Conservation (phyloP, 164 flowering plant genomes). For the Stephania yunnanensis region DNA sequence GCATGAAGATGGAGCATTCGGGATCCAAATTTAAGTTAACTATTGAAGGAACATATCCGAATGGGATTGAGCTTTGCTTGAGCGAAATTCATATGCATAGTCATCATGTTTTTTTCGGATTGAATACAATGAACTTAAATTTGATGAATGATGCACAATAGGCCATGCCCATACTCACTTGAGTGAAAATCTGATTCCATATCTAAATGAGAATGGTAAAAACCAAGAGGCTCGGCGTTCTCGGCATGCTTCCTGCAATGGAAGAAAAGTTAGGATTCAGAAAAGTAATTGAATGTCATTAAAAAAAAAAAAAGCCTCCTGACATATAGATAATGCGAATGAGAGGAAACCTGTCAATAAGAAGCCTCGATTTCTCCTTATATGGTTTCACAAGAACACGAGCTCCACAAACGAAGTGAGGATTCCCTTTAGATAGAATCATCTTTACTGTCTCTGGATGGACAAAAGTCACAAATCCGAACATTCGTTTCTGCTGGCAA, state of each 20-base stretch:
- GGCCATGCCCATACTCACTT: constrained; percentile 31
- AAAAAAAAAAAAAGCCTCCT: background rate
- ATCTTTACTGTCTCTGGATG: constrained; percentile 65
- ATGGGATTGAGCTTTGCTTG: background rate
- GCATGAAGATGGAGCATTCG: background rate
- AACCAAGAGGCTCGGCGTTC: constrained; percentile 35
- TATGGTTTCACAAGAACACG: constrained; percentile 98
- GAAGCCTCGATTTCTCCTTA: constrained; percentile 64
- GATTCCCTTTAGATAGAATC: constrained; percentile 65
- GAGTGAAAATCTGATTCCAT: constrained; percentile 46
- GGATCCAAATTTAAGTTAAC: background rate
- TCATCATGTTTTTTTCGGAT: background rate
- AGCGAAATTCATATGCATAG: background rate
- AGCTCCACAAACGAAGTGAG: constrained; percentile 84
- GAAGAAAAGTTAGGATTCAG: background rate
- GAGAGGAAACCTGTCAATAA: constrained; percentile 43
- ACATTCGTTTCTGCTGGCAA: constrained; percentile 83
- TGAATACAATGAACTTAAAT: background rate
- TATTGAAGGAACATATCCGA: background rate
- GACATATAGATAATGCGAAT: background rate
- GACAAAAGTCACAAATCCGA: constrained; percentile 86
- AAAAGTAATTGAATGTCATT: background rate
- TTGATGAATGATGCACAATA: background rate
- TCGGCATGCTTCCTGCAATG: constrained; percentile 45
- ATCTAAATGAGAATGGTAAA: constrained; percentile 35